Conservation (phyloP, 371 early-diverging fungal species). For the Haplosporangium sp. region DNA sequence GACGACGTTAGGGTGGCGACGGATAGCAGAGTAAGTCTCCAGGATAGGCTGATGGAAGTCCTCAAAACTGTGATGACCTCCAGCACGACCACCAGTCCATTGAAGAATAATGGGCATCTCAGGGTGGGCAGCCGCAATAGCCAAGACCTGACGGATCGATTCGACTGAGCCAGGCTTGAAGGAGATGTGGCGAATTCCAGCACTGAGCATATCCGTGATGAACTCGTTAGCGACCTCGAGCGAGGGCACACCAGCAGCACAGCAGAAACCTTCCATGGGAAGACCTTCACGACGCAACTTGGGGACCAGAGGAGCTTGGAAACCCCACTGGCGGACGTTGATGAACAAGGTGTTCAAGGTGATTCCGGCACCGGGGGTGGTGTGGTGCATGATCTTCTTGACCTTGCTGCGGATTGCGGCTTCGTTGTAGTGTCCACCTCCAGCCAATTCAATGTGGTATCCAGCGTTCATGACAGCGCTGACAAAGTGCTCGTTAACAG, state of each 20-base stretch:
- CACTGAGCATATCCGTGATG: slow-evolving; percentile 75
- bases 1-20: slow-evolving; percentile 87
- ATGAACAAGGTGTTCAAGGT: slow-evolving; percentile 93
- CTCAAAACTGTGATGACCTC: slow-evolving; percentile 97
- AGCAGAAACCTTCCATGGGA: slow-evolving; percentile 91
- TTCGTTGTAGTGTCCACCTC: slow-evolving; percentile 96
- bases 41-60: slow-evolving; percentile 95
- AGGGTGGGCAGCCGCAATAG: slow-evolving; percentile 91
- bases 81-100: slow-evolving; percentile 98
- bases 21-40: slow-evolving; percentile 92
- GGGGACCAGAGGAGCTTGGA: slow-evolving; percentile 93
- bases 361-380: slow-evolving; percentile 90
- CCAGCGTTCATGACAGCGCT: slow-evolving; percentile 94
- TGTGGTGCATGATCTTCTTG: slow-evolving; percentile 77
- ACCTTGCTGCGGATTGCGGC: slow-evolving; percentile 83
- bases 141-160: slow-evolving; percentile 87
- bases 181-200: slow-evolving; percentile 90
- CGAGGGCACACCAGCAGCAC: slow-evolving; percentile 96
- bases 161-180: slow-evolving; percentile 94
- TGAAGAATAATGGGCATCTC: slow-evolving; percentile 93
- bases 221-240: slow-evolving; percentile 92
- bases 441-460: slow-evolving; percentile 94
- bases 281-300: slow-evolving; percentile 92
- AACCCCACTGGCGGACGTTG: slow-evolving; percentile 95
- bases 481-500: slow-evolving; percentile 81